Evolutionary conservation across 2,329 filamentous ascomycete species (phyloP).

Genomic region (Escovopsis weberi): DNA sequence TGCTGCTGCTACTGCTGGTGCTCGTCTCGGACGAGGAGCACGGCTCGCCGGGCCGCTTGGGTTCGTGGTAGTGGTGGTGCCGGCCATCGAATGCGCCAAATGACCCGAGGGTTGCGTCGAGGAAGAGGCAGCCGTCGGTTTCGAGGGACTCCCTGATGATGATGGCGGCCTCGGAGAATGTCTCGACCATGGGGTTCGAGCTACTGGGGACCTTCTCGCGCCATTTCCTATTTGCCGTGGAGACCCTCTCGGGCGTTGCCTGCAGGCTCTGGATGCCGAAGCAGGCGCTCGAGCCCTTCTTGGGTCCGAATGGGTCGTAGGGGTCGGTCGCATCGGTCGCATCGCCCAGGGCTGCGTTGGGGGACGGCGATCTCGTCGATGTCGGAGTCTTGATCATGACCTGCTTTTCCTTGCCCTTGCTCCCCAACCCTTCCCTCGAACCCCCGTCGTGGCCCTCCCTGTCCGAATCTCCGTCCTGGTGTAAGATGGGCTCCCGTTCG

Average conservation of each 20-base stretch:
- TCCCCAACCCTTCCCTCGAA: too few species aligned
- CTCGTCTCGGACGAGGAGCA: not conserved
- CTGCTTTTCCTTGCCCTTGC: not conserved
- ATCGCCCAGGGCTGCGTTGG: not conserved
- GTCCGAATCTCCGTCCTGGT: not conserved
- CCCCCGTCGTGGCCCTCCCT: not conserved
- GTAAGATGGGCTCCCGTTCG: not conserved
- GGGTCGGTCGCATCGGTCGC: not conserved
- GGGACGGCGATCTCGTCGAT: not conserved
- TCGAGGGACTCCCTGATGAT: conserved; percentile 28
- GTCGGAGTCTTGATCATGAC: not conserved
- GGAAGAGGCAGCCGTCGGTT: conserved; percentile 22
- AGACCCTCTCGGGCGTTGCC: not conserved
- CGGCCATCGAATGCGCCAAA: conserved; percentile 5
- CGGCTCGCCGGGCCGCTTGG: not conserved
- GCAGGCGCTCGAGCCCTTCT: not conserved
- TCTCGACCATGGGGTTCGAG: conserved; percentile 4
- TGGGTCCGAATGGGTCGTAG: not conserved
- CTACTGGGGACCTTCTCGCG: conserved; percentile 2
- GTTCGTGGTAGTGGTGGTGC: not conserved
- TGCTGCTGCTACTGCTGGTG: conserved; percentile 7
- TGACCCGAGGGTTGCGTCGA: conserved; percentile 19
- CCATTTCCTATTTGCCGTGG: conserved; percentile 4
- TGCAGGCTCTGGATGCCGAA: not conserved
- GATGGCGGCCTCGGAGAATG: conserved; percentile 22